A percentile compares a stretch with the other conserved stretches of the same genome.
Conservation (phyloP, 805 yeast species). For the Candida fluviatilis region DNA sequence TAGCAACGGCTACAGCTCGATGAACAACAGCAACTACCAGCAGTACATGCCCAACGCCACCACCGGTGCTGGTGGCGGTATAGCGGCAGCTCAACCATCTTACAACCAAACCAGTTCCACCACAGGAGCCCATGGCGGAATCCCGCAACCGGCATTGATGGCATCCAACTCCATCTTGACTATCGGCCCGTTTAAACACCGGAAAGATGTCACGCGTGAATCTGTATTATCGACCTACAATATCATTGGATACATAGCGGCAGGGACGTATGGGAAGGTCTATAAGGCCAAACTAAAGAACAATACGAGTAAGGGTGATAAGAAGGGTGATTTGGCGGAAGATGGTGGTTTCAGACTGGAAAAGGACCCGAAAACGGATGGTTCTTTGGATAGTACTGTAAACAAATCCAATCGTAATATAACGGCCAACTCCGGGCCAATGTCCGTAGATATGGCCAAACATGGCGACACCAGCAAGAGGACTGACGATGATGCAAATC, state of each 20-base stretch:
- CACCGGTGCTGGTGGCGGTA: conserved; percentile 1
- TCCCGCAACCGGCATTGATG: conserved; percentile 36
- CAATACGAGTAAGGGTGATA: conserved; percentile 7
- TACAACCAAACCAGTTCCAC: background rate
- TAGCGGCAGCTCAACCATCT: background rate
- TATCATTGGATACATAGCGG: conserved; percentile 92
- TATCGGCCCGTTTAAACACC: conserved; percentile 41
- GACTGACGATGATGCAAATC: conserved; percentile 10
- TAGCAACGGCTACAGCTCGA: conserved; percentile 1
- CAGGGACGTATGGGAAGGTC: conserved; percentile 95
- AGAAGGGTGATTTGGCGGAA: conserved; percentile 10
- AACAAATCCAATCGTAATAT: background rate
- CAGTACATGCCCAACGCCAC: background rate
- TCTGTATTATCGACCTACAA: conserved; percentile 83
- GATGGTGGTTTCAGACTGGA: conserved; percentile 6
- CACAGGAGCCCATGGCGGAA: conserved; percentile 15
- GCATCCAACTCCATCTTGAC: conserved; percentile 38
- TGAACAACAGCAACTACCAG: conserved; percentile 2
- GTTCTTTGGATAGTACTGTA: background rate
- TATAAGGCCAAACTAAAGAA: conserved; percentile 72
- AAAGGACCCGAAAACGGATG: background rate
- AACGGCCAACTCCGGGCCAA: too few species aligned
- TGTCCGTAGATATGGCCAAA: too few species aligned
- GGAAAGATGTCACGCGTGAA: conserved; percentile 59
- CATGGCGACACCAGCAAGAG: background rate